Base-by-base conservation (phyloP, 2,329 filamentous ascomycete species). In the Pseudogymnoascus sp. region DNA sequence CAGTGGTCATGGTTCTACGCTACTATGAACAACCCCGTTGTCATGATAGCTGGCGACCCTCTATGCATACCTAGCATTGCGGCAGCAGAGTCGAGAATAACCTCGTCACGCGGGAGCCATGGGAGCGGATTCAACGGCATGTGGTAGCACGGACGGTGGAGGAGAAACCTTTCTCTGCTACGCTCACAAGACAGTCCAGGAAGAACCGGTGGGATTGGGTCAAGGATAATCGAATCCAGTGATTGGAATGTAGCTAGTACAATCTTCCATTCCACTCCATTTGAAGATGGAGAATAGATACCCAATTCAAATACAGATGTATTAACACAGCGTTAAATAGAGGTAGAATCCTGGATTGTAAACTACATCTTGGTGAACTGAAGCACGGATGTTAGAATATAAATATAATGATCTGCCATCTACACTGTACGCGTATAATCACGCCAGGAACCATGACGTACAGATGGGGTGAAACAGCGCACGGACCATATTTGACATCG, bases 371-470 rank as follows among this genome's bases (percentile, higher is more conserved):
- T 16, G 3, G 47, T 53, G 14, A 53, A 31, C 24, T 53, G 4
- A 4, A 53, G 7, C n/a, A 1, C 6, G 13, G 10, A 33, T 35
- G 50, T 33, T 8, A 35, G 4, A 56, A 35, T 19, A 33, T 56
- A 56, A 56, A 31, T 56, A 2, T n/a, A 1, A 31, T n/a, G 6
- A 31, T 19, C 26, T 24, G 19, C 14, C 31, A 33, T 33, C 8
- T 6, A 40, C 6, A n/a, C 6, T 38, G 24, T 26, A 26, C 42
- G 5, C n/a, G n/a, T 13, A 31, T 2, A 56, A 31, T 56, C 47
- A 56, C n/a, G 29, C 26, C n/a, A 56, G 50, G 50, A 16, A 56
- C 50, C 50, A 56, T 56, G 50, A 56, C 50, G 50, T 33, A 56
- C 26, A 56, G 26, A 33, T 56, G 6, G 50, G n/a, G 29, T 56